Conservation (phyloP, 805 yeast genomes). For the Schwanniomyces polymorphus region DNA sequence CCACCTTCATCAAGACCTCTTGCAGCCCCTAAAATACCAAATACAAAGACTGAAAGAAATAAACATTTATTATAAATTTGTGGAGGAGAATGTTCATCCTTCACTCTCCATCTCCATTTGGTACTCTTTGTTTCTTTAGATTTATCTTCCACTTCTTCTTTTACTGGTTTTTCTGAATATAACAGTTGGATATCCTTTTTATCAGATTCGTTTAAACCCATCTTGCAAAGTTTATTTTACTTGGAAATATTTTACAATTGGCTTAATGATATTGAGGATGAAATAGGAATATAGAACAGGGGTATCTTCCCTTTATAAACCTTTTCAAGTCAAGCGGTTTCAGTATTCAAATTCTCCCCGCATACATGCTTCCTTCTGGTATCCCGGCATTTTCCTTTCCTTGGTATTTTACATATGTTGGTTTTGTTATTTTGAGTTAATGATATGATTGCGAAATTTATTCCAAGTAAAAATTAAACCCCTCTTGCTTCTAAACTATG, state of each 20-base stretch:
- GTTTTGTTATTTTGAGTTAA: no score
- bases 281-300: not conserved
- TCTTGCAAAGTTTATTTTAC: no score
- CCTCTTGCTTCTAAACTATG: no score
- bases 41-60: constrained; percentile 45
- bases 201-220: not conserved
- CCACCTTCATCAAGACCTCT: constrained; percentile 61
- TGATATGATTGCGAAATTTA: no score
- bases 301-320: no score
- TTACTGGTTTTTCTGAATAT: not conserved
- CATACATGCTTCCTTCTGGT: no score
- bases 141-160: not conserved
- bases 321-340: no score
- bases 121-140: not conserved
- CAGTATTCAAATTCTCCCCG: no score
- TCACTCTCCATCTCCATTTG: constrained; percentile 6
- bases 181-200: not conserved
- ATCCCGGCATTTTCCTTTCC: no score
- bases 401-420: no score
- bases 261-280: not conserved
- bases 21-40: constrained; percentile 57
- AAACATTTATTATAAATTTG: constrained; percentile 50
- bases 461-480: no score
- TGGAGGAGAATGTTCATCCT: constrained; percentile 35
- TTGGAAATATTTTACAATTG: not conserved